Conservation (phyloP, 108 stramenopile species). For the Fragilaria radians region DNA sequence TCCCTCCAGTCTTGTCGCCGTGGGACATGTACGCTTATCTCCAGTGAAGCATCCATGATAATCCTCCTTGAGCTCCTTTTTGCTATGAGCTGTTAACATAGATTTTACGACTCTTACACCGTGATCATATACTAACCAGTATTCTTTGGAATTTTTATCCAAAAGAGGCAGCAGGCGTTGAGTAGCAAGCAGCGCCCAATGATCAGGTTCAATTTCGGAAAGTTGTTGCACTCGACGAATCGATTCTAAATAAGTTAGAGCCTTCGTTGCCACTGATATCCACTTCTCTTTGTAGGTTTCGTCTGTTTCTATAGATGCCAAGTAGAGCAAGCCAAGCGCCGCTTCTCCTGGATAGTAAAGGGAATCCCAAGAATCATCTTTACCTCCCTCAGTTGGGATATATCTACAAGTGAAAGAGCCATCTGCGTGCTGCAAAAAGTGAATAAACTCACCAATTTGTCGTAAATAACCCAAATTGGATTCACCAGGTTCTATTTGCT, state of each 20-base stretch:
- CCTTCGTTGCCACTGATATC: conserved; percentile 12
- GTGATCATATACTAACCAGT: conserved; percentile 25
- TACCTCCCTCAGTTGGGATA: conserved; percentile 4
- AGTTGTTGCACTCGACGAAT: conserved; percentile 7
- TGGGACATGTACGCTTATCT: conserved; percentile 26
- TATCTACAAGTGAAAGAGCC: conserved; percentile 15
- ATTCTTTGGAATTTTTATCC: conserved; percentile 5
- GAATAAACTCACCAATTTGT: conserved; percentile 17
- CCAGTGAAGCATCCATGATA: conserved; percentile 18
- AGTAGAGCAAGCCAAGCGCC: conserved; percentile 12
- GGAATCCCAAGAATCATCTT: conserved; percentile 9
- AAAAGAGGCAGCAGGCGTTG: conserved; percentile 11
- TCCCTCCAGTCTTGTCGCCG: conserved; percentile 25
- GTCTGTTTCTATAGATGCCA: conserved; percentile 16
- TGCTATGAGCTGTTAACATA: conserved; percentile 6
- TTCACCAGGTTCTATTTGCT: conserved; percentile 7
- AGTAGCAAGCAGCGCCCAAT: conserved; percentile 27
- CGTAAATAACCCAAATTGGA: conserved; percentile 10
- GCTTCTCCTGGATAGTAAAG: conserved; percentile 37
- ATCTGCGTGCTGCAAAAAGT: conserved; percentile 18
- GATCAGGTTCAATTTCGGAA: conserved; percentile 24
- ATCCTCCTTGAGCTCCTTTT: conserved; percentile 2
- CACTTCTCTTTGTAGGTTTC: conserved; percentile 11
- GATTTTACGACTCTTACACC: conserved; percentile 13
- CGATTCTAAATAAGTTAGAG: conserved; percentile 19